A percentile compares a stretch with the other conserved stretches of the same genome.
Evolutionary conservation across 345 rosid genomes (phyloP).

Genomic region (Citrus sp.): DNA sequence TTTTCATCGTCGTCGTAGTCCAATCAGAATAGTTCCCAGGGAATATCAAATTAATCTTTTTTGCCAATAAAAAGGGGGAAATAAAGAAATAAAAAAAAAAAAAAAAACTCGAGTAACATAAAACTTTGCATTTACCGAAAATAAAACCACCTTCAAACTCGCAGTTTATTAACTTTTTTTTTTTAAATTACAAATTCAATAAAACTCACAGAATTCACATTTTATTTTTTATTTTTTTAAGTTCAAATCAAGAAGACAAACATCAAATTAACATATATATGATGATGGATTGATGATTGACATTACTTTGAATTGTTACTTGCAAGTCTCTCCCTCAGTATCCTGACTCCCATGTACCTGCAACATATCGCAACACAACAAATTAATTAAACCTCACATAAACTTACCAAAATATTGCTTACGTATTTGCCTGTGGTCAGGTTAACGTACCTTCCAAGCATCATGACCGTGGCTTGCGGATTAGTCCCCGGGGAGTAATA

Average conservation of each 20-base stretch:
- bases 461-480: conserved; percentile 97
- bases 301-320: conserved; percentile 5
- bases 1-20: background rate
- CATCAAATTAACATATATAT: background rate
- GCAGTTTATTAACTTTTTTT: background rate
- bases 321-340: conserved; percentile 39
- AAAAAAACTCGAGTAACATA: too few species aligned
- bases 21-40: conserved; percentile 8
- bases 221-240: background rate
- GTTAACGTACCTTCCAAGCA: conserved; percentile 78
- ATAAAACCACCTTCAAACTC: too few species aligned
- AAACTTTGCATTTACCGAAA: too few species aligned
- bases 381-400: too few species aligned
- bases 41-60: background rate
- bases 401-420: too few species aligned
- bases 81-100: too few species aligned
- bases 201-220: background rate
- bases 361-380: conserved; percentile 4
- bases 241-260: background rate
- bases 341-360: conserved; percentile 60
- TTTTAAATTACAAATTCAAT: background rate
- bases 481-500: conserved; percentile 78
- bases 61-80: too few species aligned
- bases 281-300: background rate
- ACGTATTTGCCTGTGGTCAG: too few species aligned